A percentile compares a stretch with the other conserved stretches of the same genome.
phyloP scores from a whole-genome alignment of 2,329 filamentous ascomycete genomes.

The Volutella citrinella region DNA sequence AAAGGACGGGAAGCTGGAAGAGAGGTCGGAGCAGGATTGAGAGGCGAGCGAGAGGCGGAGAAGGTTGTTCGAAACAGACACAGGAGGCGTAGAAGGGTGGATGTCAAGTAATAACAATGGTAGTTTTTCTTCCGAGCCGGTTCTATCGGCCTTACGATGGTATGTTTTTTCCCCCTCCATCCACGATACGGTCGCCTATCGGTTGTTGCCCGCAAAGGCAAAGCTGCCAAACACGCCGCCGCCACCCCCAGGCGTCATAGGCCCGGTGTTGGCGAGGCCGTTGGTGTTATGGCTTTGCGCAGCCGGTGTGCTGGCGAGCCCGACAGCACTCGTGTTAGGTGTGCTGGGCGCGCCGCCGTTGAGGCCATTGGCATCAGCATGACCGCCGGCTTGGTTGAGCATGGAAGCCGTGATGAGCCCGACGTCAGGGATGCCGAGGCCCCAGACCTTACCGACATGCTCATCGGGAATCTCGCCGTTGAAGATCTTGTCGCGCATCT shows the following conservation, averaged over 20 bases:
- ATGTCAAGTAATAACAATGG: too few relatives aligned
- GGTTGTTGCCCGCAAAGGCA: slow-evolving; percentile 45
- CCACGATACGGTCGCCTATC: slow-evolving; percentile 30
- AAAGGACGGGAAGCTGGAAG: too few relatives aligned
- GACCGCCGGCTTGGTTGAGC: slow-evolving; percentile 31
- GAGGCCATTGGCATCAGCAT: slow-evolving; percentile 37
- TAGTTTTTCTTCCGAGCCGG: too few relatives aligned
- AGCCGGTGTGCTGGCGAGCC: slow-evolving; percentile 47
- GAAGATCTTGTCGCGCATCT: slow-evolving; percentile 85
- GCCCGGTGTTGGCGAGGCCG: slow-evolving; percentile 56
- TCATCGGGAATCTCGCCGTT: slow-evolving; percentile 76
- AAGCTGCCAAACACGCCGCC: slow-evolving; percentile 77
- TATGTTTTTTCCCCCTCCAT: too few relatives aligned
- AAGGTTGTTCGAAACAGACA: too few relatives aligned
- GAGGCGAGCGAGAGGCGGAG: too few relatives aligned
- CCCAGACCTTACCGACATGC: slow-evolving; percentile 89
- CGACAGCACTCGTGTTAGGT: slow-evolving; percentile 63
- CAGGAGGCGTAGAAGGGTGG: too few relatives aligned
- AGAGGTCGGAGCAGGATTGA: too few relatives aligned
- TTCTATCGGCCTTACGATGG: too few relatives aligned
- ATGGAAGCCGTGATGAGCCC: slow-evolving; percentile 34
- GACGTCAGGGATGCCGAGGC: slow-evolving; percentile 72
- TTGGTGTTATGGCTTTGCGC: slow-evolving; percentile 54
- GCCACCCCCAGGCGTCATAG: slow-evolving; percentile 75
- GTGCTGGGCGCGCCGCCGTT: slow-evolving; percentile 53